Evolutionary conservation across 2,329 filamentous ascomycete species (phyloP).

Genomic region (Ceratocystis ficicola): DNA sequence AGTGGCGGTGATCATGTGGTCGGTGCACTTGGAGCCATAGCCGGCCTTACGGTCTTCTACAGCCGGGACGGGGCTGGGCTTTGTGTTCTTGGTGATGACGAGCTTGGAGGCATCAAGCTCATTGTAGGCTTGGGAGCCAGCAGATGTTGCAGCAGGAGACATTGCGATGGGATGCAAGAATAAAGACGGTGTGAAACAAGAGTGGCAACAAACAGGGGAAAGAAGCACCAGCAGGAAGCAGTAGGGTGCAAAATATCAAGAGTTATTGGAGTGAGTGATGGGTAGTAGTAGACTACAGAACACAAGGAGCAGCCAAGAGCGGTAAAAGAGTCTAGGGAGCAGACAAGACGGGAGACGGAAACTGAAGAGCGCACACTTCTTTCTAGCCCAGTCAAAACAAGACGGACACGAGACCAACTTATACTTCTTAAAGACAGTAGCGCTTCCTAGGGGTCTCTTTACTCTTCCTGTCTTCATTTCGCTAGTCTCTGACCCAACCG

Average conservation of each 20-base stretch:
- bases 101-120: constrained; percentile 52
- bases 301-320: neutral
- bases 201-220: neutral
- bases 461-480: too few species aligned
- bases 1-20: constrained; percentile 73
- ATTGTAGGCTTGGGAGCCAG: constrained; percentile 38
- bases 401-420: neutral
- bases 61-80: constrained; percentile 42
- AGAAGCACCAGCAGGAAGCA: neutral
- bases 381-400: neutral
- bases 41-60: constrained; percentile 38
- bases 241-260: neutral
- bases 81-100: constrained; percentile 40
- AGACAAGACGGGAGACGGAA: neutral
- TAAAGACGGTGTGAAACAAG: neutral
- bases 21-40: constrained; percentile 51
- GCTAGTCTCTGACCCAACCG: too few species aligned
- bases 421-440: neutral
- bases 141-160: constrained; percentile 24
- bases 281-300: neutral
- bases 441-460: too few species aligned
- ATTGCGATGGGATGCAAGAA: constrained; percentile 12
- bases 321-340: neutral
- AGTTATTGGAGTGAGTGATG: neutral
- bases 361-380: too few species aligned